Evolutionary conservation across 1,284 basidiomycete species (phyloP), one percentile per base, ranked within the genome.

Genomic region (Testicularia cyperi): DNA sequence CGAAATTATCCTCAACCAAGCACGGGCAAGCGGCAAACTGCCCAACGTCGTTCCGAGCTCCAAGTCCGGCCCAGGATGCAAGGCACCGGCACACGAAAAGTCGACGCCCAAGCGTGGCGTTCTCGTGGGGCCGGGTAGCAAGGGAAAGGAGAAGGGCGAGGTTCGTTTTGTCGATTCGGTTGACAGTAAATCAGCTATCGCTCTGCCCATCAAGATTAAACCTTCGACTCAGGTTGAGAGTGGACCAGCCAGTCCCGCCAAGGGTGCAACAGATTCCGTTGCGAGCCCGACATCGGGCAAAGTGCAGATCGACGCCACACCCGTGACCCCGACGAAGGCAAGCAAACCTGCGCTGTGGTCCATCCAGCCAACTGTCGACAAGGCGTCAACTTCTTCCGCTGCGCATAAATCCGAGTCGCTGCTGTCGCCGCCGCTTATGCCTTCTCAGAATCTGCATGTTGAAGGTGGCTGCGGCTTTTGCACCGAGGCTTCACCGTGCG

Each of bases 401-500:
- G 9, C 38, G 6, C 27, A 39, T 13, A 44, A 41, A 15, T 1
- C 33, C 0, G n/a, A 23, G 7, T 49, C 48, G 13, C 48, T 54
- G 3, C 37, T 39, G 14, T 55, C 61, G 4, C 55, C 51, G 1
- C 57, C 44, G 1, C 36, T 55, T 5, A 30, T 54, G 16, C 42
- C 45, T 1, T 18, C 55, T 6, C 40, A 38, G 8, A 41, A 53
- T 19, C 35, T 62, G 5, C 39, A 40, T 2, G 37, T 67, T 16
- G 63, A 55, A 7, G 45, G 64, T 6, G 70, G 69, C 19, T 72
- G 70, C 26, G 68, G 68, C 3, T 72, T 72, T 38, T 72, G 70
- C 41, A 62, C 65, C 8, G 70, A 70, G 34, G 60, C 48, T 6
- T 49, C 42, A 1, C 58, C 64, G 4, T 72, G 70, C 26, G 68